phyloP scores from a whole-genome alignment of 179 eudicot species.

The Carnegiea gigantea region DNA sequence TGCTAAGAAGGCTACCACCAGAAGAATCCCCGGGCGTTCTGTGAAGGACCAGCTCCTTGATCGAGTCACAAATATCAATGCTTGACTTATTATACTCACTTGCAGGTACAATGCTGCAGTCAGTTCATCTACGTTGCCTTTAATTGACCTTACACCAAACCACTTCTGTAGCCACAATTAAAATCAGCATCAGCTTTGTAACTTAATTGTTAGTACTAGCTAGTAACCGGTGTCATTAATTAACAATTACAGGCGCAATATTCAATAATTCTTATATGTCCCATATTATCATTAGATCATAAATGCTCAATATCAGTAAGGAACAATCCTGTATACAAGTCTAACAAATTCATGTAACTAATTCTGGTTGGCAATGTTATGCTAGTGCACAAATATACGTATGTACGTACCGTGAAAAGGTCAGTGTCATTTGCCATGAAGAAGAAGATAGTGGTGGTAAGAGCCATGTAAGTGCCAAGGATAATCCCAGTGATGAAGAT shows the following conservation, averaged over 20 bases:
- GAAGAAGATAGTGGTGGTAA: constrained; percentile 69
- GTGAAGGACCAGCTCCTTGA: constrained; percentile 88
- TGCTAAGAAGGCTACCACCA: constrained; percentile 57
- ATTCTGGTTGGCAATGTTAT: too few relatives aligned
- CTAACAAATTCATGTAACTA: too few relatives aligned
- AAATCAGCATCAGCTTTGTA: background rate
- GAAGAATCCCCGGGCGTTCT: constrained; percentile 74
- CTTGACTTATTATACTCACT: constrained; percentile 93
- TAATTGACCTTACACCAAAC: constrained; percentile 58
- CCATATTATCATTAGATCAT: background rate
- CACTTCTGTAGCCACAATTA: constrained; percentile 29
- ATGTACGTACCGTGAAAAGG: too few relatives aligned
- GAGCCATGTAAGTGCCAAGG: constrained; percentile 76
- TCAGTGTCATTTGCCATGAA: constrained; percentile 32
- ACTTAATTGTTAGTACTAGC: background rate
- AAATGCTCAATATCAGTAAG: background rate
- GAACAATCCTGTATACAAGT: constrained; percentile 10
- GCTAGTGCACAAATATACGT: too few relatives aligned
- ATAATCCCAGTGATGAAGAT: constrained; percentile 78
- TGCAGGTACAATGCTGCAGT: constrained; percentile 87
- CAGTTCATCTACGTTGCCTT: constrained; percentile 41
- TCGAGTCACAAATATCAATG: constrained; percentile 86
- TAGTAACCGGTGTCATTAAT: background rate
- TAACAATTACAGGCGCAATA: background rate
- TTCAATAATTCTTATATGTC: too few relatives aligned